These are phyloP conservation scores for Cyclotella atomus DNA, from an alignment of 108 stramenopile genomes.

Conservation along the genomic window DNA sequence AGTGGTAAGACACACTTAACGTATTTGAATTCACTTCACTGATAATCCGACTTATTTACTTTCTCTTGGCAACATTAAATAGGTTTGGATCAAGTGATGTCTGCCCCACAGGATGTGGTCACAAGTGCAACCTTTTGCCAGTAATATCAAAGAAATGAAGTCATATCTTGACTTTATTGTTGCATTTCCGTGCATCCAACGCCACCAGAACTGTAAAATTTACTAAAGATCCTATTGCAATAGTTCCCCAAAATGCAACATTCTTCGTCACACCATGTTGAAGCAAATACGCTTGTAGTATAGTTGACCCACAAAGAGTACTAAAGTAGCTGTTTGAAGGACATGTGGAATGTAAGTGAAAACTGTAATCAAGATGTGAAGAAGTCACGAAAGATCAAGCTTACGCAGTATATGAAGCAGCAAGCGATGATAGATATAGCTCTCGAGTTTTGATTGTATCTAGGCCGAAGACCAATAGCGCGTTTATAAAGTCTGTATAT, in stretches of 20 bases:
- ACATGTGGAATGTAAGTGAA: not conserved
- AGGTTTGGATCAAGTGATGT: slow-evolving; percentile 59
- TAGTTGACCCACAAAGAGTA: slow-evolving; percentile 48
- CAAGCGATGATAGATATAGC: slow-evolving; percentile 32
- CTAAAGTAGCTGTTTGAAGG: slow-evolving; percentile 37
- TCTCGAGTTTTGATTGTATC: slow-evolving; percentile 52
- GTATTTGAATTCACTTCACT: too few species aligned
- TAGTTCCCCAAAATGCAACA: slow-evolving; percentile 51
- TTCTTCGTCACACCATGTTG: slow-evolving; percentile 24
- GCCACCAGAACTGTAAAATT: slow-evolving; percentile 41
- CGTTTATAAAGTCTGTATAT: slow-evolving; percentile 46
- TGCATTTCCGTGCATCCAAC: slow-evolving; percentile 19
- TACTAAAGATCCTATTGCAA: slow-evolving; percentile 29
- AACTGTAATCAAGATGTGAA: not conserved
- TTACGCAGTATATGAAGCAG: slow-evolving; percentile 42
- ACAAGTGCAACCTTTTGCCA: slow-evolving; percentile 72
- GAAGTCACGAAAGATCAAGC: not conserved
- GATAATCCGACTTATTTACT: not conserved
- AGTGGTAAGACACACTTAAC: too few species aligned
- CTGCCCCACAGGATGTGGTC: slow-evolving; percentile 89
- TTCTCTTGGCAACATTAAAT: not conserved
- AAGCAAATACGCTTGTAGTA: slow-evolving; percentile 46
- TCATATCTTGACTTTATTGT: not conserved
- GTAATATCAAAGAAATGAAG: not conserved
- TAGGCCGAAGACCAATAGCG: slow-evolving; percentile 46